Percentiles rank a stretch among this genome's conserved stretches.
Conservation (phyloP, 129 eudicot genomes). For the Escallonia rubra region DNA sequence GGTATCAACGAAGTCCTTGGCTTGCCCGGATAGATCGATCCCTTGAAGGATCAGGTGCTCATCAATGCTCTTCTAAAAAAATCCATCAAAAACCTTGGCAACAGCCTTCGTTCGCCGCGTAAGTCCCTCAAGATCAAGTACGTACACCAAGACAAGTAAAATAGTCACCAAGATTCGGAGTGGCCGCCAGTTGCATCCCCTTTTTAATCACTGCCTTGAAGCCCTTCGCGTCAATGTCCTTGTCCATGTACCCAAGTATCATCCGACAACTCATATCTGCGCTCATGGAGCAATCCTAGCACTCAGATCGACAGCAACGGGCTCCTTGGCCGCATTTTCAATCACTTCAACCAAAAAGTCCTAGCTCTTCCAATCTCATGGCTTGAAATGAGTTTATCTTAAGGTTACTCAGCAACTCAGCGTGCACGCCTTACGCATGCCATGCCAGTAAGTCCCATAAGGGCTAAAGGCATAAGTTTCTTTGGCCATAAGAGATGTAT, state of each 20-base stretch:
- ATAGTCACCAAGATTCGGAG: neutral
- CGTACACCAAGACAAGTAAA: neutral
- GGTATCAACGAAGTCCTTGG: conserved; percentile 29
- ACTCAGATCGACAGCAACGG: conserved; percentile 18
- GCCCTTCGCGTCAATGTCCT: conserved; percentile 28
- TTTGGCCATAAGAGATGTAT: neutral
- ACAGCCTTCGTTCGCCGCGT: conserved; percentile 3
- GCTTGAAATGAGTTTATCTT: neutral
- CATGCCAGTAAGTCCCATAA: conserved; percentile 2
- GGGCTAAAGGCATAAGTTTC: neutral
- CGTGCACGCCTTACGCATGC: conserved; percentile 1
- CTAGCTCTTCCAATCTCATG: conserved; percentile 7
- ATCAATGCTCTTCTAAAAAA: conserved; percentile 31
- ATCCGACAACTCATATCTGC: conserved; percentile 29
- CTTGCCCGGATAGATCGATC: neutral
- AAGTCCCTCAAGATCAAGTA: conserved; percentile 1
- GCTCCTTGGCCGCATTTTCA: neutral
- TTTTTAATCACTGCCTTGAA: conserved; percentile 24
- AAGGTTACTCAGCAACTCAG: neutral
- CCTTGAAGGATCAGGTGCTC: conserved; percentile 15
- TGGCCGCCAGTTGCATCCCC: conserved; percentile 3
- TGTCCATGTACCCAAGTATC: conserved; percentile 35
- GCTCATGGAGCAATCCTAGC: conserved; percentile 7
- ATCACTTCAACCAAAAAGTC: neutral
- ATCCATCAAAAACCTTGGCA: conserved; percentile 21